Percentiles rank a stretch among this genome's conserved stretches.
Evolutionary conservation across 2,329 filamentous ascomycete species (phyloP).

Genomic region (Cadophora luteo-olivacea): DNA sequence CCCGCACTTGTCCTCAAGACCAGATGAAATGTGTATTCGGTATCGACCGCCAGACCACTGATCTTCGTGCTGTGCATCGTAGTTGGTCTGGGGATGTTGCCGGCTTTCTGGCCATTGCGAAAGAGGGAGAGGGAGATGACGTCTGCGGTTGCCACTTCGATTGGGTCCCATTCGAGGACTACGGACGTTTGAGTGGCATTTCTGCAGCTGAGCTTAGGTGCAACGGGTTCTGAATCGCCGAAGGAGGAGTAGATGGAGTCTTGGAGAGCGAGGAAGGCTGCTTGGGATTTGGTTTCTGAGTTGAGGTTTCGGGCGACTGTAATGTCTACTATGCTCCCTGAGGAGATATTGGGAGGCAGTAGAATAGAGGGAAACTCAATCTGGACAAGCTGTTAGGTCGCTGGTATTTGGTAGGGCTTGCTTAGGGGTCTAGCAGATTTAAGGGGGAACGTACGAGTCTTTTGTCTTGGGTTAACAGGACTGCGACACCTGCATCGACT

Average conservation of each 20-base stretch:
- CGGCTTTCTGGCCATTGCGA: slow-evolving; percentile 95
- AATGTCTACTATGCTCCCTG: slow-evolving; percentile 97
- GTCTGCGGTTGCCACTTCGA: slow-evolving; percentile 90
- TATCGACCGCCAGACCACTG: slow-evolving; percentile 92
- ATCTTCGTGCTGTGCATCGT: slow-evolving; percentile 97
- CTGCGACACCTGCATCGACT: slow-evolving; percentile 97
- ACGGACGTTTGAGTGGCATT: slow-evolving; percentile 99
- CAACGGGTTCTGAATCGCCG: slow-evolving; percentile 76
- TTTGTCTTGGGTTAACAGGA: slow-evolving; percentile 95
- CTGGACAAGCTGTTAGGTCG: slow-evolving; percentile 55
- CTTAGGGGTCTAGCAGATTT: neutral
- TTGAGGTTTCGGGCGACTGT: slow-evolving; percentile 85
- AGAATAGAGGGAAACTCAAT: slow-evolving; percentile 99
- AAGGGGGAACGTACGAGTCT: slow-evolving; percentile 71
- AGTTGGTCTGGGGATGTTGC: slow-evolving; percentile 86
- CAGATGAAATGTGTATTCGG: slow-evolving; percentile 93
- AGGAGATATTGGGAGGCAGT: slow-evolving; percentile 91
- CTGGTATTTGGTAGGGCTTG: slow-evolving; percentile 7
- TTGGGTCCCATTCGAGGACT: slow-evolving; percentile 97
- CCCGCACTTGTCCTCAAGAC: slow-evolving; percentile 91
- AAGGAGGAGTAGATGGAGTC: slow-evolving; percentile 87
- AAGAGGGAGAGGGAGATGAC: slow-evolving; percentile 89
- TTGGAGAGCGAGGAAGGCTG: slow-evolving; percentile 84
- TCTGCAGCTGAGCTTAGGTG: slow-evolving; percentile 85
- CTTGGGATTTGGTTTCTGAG: slow-evolving; percentile 77